These are phyloP conservation scores for Russula lepida DNA, from an alignment of 768 basidiomycete genomes.

Conservation along the genomic window DNA sequence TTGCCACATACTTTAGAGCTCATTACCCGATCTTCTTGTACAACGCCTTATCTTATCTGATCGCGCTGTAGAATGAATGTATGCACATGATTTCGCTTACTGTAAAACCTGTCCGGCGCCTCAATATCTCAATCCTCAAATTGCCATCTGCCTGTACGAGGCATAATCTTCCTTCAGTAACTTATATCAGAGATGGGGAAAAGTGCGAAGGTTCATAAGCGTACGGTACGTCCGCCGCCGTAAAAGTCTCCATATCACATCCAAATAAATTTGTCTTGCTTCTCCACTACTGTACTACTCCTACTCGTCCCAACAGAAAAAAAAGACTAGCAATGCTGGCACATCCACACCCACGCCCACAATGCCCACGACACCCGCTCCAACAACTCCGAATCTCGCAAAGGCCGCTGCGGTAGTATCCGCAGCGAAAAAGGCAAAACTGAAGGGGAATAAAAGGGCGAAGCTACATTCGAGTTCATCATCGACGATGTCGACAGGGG, in stretches of 20 bases:
- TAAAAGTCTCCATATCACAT: neutral
- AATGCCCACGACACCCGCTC: neutral
- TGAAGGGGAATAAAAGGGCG: slow-evolving; percentile 27
- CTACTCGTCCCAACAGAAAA: slow-evolving; percentile 22
- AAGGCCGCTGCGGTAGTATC: slow-evolving; percentile 20
- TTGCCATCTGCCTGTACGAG: neutral
- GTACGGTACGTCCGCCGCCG: slow-evolving; percentile 36
- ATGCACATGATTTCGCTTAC: neutral
- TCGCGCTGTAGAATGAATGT: neutral
- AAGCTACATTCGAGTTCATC: slow-evolving; percentile 17
- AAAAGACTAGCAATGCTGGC: slow-evolving; percentile 8
- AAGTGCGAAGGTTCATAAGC: slow-evolving; percentile 59
- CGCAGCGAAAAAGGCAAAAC: slow-evolving; percentile 37
- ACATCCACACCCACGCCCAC: slow-evolving; percentile 5
- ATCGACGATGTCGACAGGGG: slow-evolving; percentile 11
- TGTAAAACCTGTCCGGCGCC: too few relatives aligned
- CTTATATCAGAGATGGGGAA: slow-evolving; percentile 44
- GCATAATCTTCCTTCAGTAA: neutral
- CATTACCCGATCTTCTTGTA: neutral
- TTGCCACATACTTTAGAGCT: slow-evolving; percentile 1
- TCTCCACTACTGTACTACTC: neutral
- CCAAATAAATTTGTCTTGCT: neutral
- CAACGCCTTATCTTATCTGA: slow-evolving; percentile 12
- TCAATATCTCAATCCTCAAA: neutral
- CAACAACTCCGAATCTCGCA: slow-evolving; percentile 4